Percentiles rank a stretch among this genome's conserved stretches.
Evolutionary conservation across 768 basidiomycete species (phyloP).

Genomic region (Lactifluus subvellereus): DNA sequence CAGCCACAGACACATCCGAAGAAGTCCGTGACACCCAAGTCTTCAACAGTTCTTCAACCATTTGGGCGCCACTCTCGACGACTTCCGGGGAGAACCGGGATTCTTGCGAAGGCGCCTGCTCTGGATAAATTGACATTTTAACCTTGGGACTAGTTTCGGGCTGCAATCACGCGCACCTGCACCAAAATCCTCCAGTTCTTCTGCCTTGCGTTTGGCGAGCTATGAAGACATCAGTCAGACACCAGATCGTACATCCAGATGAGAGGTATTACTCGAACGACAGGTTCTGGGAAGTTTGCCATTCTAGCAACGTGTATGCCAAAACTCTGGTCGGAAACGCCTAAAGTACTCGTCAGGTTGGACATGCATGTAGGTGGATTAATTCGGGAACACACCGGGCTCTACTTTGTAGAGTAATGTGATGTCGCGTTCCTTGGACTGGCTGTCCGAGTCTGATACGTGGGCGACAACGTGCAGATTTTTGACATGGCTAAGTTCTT

Average conservation of each 20-base stretch:
- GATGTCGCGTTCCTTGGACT: conserved; percentile 61
- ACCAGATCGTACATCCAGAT: not conserved
- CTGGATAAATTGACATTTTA: not conserved
- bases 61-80: conserved; percentile 70
- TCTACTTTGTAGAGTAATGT: conserved; percentile 69
- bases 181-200: conserved; percentile 84
- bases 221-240: conserved; percentile 28
- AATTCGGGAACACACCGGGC: conserved; percentile 50
- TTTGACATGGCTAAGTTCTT: conserved; percentile 80
- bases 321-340: conserved; percentile 94
- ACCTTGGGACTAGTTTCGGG: not conserved
- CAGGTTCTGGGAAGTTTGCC: conserved; percentile 96
- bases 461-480: conserved; percentile 96
- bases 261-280: conserved; percentile 60
- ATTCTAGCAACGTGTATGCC: conserved; percentile 96
- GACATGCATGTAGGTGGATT: not conserved
- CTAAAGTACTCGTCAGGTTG: conserved; percentile 35
- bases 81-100: conserved; percentile 51
- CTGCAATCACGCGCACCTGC: conserved; percentile 33
- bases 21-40: conserved; percentile 48
- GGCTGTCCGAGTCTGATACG: conserved; percentile 50
- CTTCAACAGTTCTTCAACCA: conserved; percentile 74
- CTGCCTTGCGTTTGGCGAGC: conserved; percentile 90
- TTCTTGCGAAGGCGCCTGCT: conserved; percentile 31
- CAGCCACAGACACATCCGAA: conserved; percentile 28